Percentiles rank a stretch among this genome's conserved stretches.
phyloP scores from a whole-genome alignment of 495 filamentous ascomycete species.

The Evansstolkia leycettana region DNA sequence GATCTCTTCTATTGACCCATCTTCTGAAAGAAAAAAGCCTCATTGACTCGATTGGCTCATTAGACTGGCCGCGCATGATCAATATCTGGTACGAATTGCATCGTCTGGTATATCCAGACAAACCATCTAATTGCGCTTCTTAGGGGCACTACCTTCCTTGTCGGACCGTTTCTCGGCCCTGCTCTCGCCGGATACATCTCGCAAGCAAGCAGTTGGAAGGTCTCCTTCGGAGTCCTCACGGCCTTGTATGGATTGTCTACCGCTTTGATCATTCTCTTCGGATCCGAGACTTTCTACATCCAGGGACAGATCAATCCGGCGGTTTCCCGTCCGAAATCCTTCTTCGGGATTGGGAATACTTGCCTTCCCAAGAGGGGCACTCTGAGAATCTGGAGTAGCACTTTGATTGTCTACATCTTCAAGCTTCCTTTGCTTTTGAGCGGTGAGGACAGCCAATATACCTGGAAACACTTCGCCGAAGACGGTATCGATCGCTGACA shows the following conservation, averaged over 20 bases:
- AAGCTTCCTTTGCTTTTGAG: constrained; percentile 21
- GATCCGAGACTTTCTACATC: constrained; percentile 36
- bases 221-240: constrained; percentile 32
- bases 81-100: constrained; percentile 35
- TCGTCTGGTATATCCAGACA: too few species aligned
- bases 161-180: constrained; percentile 35
- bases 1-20: too few species aligned
- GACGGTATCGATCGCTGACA: too few species aligned
- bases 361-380: constrained; percentile 14
- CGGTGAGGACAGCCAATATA: too few species aligned
- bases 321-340: constrained; percentile 18
- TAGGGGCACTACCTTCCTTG: constrained; percentile 31
- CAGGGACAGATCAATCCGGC: constrained; percentile 5
- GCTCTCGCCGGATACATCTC: constrained; percentile 30
- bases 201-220: constrained; percentile 24
- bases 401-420: constrained; percentile 20
- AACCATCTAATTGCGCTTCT: too few species aligned
- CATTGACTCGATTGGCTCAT: too few species aligned
- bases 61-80: constrained; percentile 36
- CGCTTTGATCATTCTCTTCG: constrained; percentile 28
- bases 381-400: constrained; percentile 11
- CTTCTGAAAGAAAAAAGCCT: too few species aligned
- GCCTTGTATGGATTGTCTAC: constrained; percentile 33
- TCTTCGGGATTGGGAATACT: constrained; percentile 38
- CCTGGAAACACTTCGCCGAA: too few species aligned